phyloP scores from a whole-genome alignment of 306 rosid species.

The Hippophae gyantsensis region DNA sequence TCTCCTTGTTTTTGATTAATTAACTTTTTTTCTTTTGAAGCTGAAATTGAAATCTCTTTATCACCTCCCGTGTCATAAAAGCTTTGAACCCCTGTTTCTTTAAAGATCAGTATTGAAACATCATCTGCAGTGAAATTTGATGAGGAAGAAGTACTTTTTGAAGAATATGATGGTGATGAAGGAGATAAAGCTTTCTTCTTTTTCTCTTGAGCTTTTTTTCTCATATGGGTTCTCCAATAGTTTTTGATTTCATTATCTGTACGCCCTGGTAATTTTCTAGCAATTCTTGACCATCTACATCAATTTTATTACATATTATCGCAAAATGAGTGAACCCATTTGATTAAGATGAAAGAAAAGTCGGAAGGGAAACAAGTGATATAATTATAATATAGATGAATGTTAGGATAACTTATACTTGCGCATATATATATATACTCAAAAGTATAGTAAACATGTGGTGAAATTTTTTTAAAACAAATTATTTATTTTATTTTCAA shows the following conservation, averaged over 20 bases:
- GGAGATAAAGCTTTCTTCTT: slow-evolving; percentile 15
- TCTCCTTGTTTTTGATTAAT: slow-evolving; percentile 17
- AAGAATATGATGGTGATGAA: slow-evolving; percentile 16
- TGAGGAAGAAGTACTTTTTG: slow-evolving; percentile 31
- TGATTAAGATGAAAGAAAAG: not conserved
- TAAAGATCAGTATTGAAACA: slow-evolving; percentile 29
- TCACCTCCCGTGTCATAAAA: slow-evolving; percentile 86
- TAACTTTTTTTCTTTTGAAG: slow-evolving; percentile 22
- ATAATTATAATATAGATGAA: too few species aligned
- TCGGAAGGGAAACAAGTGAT: too few species aligned
- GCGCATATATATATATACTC: too few species aligned
- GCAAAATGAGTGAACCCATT: not conserved
- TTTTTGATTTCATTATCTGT: slow-evolving; percentile 97
- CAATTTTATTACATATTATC: not conserved
- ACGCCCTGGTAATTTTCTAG: slow-evolving; percentile 83
- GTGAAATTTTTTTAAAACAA: too few species aligned
- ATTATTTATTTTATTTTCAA: too few species aligned
- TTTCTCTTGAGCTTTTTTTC: slow-evolving; percentile 79
- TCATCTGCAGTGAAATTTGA: slow-evolving; percentile 41
- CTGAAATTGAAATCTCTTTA: slow-evolving; percentile 10
- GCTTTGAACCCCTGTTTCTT: slow-evolving; percentile 54
- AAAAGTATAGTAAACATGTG: too few species aligned
- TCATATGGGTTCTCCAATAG: slow-evolving; percentile 90
- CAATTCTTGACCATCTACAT: slow-evolving; percentile 91
- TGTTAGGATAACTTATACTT: too few species aligned